Evolutionary conservation across 306 rosid species (phyloP).

Genomic region (Purshia tridentata): DNA sequence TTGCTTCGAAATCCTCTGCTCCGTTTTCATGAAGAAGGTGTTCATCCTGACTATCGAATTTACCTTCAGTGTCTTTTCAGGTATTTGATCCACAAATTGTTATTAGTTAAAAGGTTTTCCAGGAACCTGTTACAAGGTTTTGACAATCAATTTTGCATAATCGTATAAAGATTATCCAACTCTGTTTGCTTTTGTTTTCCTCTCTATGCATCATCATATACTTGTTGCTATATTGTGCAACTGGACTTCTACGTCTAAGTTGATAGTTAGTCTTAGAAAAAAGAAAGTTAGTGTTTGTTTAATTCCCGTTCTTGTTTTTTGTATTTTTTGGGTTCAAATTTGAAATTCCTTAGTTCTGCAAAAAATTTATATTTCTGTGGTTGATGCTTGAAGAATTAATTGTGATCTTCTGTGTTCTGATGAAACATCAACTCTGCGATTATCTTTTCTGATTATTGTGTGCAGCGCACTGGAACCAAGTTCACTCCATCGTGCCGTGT

Average conservation of each 20-base stretch:
- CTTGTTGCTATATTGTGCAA: background rate
- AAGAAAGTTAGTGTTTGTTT: background rate
- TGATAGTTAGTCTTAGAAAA: background rate
- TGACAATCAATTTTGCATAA: constrained; percentile 8
- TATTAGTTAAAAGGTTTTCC: background rate
- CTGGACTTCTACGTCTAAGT: background rate
- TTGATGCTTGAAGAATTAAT: background rate
- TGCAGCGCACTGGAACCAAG: constrained; percentile 85
- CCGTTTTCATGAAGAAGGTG: constrained; percentile 91
- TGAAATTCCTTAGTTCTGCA: background rate
- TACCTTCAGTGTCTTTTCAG: constrained; percentile 95
- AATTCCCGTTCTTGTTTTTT: background rate
- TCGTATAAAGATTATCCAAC: background rate
- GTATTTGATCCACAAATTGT: constrained; percentile 40
- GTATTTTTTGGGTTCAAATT: background rate
- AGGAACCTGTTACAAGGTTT: constrained; percentile 2
- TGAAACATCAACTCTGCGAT: background rate
- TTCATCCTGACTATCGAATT: constrained; percentile 92
- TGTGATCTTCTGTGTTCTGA: background rate
- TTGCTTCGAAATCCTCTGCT: constrained; percentile 92
- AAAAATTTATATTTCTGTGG: background rate
- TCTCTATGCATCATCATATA: background rate
- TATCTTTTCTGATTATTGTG: constrained; percentile 29
- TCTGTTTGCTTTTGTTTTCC: background rate
- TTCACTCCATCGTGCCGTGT: constrained; percentile 85